Base-by-base conservation (phyloP, 805 yeast genomes). In the Pichia cabralensis region DNA sequence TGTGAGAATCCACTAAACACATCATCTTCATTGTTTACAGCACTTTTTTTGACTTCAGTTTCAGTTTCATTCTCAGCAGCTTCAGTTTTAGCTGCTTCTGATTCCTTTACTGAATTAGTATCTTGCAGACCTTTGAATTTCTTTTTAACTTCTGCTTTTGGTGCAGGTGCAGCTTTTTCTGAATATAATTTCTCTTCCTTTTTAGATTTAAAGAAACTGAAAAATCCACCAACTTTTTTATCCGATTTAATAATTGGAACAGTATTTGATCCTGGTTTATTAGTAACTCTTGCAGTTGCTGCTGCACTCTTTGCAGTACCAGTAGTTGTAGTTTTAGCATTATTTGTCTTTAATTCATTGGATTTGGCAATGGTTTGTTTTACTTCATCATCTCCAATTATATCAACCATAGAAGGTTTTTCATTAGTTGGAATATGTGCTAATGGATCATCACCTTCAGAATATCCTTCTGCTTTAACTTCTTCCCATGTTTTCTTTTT, bases 1-100 rank as follows among this genome's bases (percentile, higher is more conserved):
- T 65, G 70, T n/a, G 65, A 60, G 45, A 65, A 65, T 3, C 65
- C 67, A 18, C 65, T 54, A 40, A 65, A 65, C 2, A 67, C 63
- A 27, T 44, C 48, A 21, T 43, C 43, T 14, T 52, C 45, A 16
- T 26, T 39, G 15, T 36, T 34, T n/a, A 67, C 63, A 27, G 43
- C 48, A 21, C 41, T 41, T 14, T 52, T 43, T 14, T 26, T 39
- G 15, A 34, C 31, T 15, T 29, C 27, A 22, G 26, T 14, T 12
- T 17, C 8, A 4, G 28, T 6, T 16, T 26, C 16, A 10, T 26
- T 26, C 17, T 26, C 19, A 26, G 6, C 28, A 13, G 13, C 13
- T 22, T 28, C 12, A 18, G 32, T 33, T 15, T n/a, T 24, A 2
- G 28, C 44, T 7, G 41, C 8, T 19, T 30, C 38, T 13, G 11